phyloP scores from a whole-genome alignment of 2,329 filamentous ascomycete genomes.

The Teratosphaeria gauchensis region DNA sequence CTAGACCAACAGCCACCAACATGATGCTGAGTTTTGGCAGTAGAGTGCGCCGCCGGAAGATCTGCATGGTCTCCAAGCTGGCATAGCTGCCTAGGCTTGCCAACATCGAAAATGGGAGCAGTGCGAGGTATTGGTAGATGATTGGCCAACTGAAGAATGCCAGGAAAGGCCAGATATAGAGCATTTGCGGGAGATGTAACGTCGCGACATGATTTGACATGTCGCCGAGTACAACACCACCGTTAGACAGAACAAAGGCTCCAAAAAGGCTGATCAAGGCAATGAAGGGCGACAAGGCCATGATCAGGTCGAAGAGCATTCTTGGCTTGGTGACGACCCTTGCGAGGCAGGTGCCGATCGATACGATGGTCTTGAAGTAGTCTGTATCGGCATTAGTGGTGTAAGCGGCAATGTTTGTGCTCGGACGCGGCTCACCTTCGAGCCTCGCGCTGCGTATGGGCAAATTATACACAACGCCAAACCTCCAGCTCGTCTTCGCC shows the following conservation, averaged over 20 bases:
- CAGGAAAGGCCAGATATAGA: conserved; percentile 89
- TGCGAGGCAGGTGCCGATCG: conserved; percentile 51
- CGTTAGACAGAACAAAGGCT: conserved; percentile 75
- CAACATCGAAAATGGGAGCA: conserved; percentile 17
- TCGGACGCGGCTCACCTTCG: conserved; percentile 33
- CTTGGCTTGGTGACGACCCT: conserved; percentile 27
- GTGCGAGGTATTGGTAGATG: conserved; percentile 47
- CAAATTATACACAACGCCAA: conserved; percentile 41
- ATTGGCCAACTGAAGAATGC: conserved; percentile 82
- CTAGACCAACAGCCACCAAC: conserved; percentile 30
- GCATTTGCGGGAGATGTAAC: conserved; percentile 80
- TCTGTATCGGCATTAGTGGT: conserved; percentile 23
- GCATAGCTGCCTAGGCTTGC: conserved; percentile 14
- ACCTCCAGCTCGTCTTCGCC: conserved; percentile 27
- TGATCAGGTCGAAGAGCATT: conserved; percentile 10
- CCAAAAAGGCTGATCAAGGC: conserved; percentile 58
- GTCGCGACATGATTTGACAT: conserved; percentile 90
- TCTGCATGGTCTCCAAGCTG: conserved; percentile 20
- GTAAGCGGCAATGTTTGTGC: background rate
- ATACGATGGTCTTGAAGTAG: conserved; percentile 46
- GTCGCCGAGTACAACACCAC: conserved; percentile 85
- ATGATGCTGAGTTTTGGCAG: conserved; percentile 31
- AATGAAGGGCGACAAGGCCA: conserved; percentile 40
- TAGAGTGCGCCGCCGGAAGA: conserved; percentile 25
- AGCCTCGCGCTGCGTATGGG: conserved; percentile 38